Evolutionary conservation across 495 filamentous ascomycete species (phyloP).

Genomic region (Xylaria palmicola): DNA sequence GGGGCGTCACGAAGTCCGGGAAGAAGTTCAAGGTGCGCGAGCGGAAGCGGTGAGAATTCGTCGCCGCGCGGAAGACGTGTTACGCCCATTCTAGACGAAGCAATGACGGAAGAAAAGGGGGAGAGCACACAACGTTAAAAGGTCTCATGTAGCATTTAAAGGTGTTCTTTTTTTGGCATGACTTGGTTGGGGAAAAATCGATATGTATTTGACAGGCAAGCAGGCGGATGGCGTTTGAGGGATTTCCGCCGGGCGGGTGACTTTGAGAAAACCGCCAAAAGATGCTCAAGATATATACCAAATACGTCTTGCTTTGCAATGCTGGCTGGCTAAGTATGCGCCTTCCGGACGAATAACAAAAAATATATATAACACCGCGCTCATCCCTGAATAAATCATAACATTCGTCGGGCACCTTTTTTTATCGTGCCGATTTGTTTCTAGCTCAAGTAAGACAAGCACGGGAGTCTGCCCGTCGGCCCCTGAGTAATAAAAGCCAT

Average conservation of each 20-base stretch:
- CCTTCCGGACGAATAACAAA: neutral
- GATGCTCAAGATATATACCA: neutral
- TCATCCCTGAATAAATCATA: constrained; percentile 7
- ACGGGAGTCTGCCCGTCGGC: neutral
- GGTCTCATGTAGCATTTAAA: neutral
- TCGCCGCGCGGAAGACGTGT: neutral
- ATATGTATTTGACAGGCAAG: constrained; percentile 12
- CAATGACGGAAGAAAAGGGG: neutral
- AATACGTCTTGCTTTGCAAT: neutral
- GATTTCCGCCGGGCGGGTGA: neutral
- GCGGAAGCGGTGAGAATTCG: constrained; percentile 76
- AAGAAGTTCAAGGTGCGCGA: constrained; percentile 80
- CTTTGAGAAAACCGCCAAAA: neutral
- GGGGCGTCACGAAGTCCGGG: constrained; percentile 77
- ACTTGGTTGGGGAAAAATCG: constrained; percentile 2
- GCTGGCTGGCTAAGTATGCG: neutral
- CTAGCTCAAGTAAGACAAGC: constrained; percentile 1
- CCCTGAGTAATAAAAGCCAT: neutral
- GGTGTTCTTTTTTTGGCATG: constrained; percentile 15
- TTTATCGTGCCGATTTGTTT: neutral
- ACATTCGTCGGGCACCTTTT: neutral
- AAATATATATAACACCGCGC: constrained; percentile 12
- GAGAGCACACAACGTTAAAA: neutral
- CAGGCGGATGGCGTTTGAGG: constrained; percentile 11
- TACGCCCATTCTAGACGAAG: neutral